Evolutionary conservation across 306 rosid genomes (phyloP).

Genomic region (Amphicarpaea edgeworthii): DNA sequence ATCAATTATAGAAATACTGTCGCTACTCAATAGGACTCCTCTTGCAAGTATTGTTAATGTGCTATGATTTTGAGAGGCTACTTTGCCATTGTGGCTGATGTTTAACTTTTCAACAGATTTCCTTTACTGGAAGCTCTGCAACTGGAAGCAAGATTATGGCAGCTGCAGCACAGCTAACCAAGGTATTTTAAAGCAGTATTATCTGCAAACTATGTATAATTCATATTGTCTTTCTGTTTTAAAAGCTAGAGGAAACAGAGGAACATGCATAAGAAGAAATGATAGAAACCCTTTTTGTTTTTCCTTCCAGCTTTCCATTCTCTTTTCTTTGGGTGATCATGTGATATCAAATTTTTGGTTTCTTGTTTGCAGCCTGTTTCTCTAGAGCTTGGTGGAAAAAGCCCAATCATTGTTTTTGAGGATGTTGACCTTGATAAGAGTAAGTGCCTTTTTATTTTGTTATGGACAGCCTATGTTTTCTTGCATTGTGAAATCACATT

Average conservation of each 20-base stretch:
- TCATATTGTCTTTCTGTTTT: conserved; percentile 16
- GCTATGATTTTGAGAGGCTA: conserved; percentile 43
- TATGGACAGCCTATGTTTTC: neutral
- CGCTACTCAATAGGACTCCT: too few relatives aligned
- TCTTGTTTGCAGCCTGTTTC: conserved; percentile 77
- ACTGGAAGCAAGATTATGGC: conserved; percentile 90
- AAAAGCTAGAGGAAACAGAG: neutral
- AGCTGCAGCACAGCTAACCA: conserved; percentile 74
- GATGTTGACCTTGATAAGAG: conserved; percentile 92
- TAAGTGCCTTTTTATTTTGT: conserved; percentile 49
- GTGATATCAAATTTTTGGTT: conserved; percentile 40
- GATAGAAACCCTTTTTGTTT: neutral
- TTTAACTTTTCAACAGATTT: conserved; percentile 61
- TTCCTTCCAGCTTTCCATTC: conserved; percentile 9
- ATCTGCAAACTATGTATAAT: conserved; percentile 19
- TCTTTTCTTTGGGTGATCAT: conserved; percentile 24
- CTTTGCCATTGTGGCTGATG: conserved; percentile 37
- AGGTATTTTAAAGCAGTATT: conserved; percentile 52
- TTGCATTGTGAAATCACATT: neutral
- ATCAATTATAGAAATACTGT: too few relatives aligned
- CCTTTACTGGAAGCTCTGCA: conserved; percentile 81
- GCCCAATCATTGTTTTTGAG: conserved; percentile 82
- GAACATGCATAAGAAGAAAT: neutral
- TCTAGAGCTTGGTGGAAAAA: conserved; percentile 86
- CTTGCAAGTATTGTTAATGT: conserved; percentile 1